These are phyloP conservation scores for Ganoderma leucocontextum DNA, from an alignment of 1,284 basidiomycete genomes.

Conservation along the genomic window DNA sequence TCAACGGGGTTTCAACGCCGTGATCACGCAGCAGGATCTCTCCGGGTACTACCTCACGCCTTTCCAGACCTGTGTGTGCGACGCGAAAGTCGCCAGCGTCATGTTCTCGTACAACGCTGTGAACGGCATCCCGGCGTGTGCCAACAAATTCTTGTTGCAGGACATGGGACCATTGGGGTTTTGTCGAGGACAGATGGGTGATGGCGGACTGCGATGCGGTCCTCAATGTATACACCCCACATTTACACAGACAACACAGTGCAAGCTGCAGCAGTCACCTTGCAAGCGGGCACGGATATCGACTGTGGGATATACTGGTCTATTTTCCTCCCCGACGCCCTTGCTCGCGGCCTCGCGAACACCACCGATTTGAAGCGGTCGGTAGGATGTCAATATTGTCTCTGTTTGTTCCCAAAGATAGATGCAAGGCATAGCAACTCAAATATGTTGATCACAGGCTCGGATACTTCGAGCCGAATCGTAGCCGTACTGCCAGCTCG, in stretches of 20 bases:
- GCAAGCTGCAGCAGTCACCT: constrained; percentile 56
- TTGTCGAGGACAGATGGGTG: constrained; percentile 60
- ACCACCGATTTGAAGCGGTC: constrained; percentile 52
- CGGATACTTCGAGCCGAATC: constrained; percentile 58
- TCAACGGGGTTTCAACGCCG: constrained; percentile 58
- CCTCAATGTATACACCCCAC: constrained; percentile 59
- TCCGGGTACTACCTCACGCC: constrained; percentile 61
- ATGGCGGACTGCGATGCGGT: constrained; percentile 53
- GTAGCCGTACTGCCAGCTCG: constrained; percentile 60
- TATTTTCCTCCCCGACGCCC: constrained; percentile 52
- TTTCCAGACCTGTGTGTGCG: constrained; percentile 64
- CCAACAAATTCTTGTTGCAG: constrained; percentile 59
- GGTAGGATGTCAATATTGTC: constrained; percentile 51
- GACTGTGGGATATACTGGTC: constrained; percentile 61
- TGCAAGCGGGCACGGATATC: constrained; percentile 63
- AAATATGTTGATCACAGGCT: constrained; percentile 43
- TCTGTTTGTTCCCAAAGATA: neutral
- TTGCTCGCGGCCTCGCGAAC: constrained; percentile 55
- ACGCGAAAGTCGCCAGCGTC: constrained; percentile 62
- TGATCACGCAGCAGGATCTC: constrained; percentile 60
- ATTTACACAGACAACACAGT: constrained; percentile 52
- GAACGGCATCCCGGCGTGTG: constrained; percentile 64
- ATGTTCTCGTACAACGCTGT: constrained; percentile 72
- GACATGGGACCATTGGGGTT: constrained; percentile 59
- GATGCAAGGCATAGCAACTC: constrained; percentile 46